Evolutionary conservation across 805 yeast species (phyloP).

Genomic region (Starmera amethionina): DNA sequence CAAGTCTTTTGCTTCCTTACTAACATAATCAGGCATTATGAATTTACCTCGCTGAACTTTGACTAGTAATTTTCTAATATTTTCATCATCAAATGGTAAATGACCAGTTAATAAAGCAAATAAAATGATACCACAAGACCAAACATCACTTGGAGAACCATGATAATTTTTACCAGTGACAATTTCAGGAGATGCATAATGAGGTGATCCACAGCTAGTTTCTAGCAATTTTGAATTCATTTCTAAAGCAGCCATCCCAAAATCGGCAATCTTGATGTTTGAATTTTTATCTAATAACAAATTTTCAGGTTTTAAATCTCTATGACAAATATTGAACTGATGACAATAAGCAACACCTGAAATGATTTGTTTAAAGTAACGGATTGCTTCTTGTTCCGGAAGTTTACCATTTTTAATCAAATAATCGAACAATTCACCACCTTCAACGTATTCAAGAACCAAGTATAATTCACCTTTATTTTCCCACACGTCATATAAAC

Average conservation of each 20-base stretch:
- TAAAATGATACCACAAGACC: constrained; percentile 96
- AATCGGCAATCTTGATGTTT: constrained; percentile 94
- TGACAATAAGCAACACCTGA: constrained; percentile 80
- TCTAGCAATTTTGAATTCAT: constrained; percentile 72
- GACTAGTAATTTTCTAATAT: constrained; percentile 73
- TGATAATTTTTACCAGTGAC: constrained; percentile 93
- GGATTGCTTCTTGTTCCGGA: constrained; percentile 83
- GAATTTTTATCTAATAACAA: constrained; percentile 69
- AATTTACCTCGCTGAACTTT: constrained; percentile 90
- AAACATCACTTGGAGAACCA: constrained; percentile 94
- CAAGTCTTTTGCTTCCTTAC: constrained; percentile 80
- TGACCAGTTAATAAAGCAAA: constrained; percentile 93
- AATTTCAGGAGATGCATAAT: constrained; percentile 96
- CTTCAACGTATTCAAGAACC: constrained; percentile 91
- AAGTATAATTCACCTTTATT: constrained; percentile 74
- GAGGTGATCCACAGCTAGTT: constrained; percentile 97
- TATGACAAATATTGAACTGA: constrained; percentile 78
- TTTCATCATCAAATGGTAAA: constrained; percentile 94
- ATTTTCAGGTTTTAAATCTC: constrained; percentile 81
- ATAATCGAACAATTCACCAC: constrained; percentile 92
- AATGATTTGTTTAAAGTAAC: constrained; percentile 80
- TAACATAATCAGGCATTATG: constrained; percentile 70
- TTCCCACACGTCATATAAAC: constrained; percentile 82
- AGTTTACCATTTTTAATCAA: constrained; percentile 81
- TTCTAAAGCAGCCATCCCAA: constrained; percentile 98